Evolutionary conservation across 768 basidiomycete genomes (phyloP).

Genomic region (Lanmaoa pseudosensibilis): DNA sequence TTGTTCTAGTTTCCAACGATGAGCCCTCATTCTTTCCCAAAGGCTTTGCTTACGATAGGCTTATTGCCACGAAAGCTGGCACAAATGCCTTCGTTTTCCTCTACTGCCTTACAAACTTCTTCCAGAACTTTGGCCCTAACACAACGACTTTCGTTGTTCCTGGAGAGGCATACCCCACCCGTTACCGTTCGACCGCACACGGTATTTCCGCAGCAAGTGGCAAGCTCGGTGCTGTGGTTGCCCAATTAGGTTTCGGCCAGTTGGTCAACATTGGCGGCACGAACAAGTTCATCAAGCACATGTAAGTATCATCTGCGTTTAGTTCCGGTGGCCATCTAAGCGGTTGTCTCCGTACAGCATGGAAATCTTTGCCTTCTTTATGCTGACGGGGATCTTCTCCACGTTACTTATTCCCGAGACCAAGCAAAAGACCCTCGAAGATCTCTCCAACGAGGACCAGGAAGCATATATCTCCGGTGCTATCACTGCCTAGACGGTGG

Average conservation of each 20-base stretch:
- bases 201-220: constrained; percentile 84
- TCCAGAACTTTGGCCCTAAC: constrained; percentile 88
- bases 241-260: constrained; percentile 74
- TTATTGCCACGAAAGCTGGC: constrained; percentile 42
- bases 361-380: constrained; percentile 82
- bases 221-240: constrained; percentile 80
- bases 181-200: constrained; percentile 82
- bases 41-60: constrained; percentile 69
- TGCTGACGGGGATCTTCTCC: constrained; percentile 82
- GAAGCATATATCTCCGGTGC: constrained; percentile 49
- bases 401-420: constrained; percentile 82
- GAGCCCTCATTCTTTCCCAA: constrained; percentile 5
- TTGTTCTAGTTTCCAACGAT: background rate
- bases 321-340: background rate
- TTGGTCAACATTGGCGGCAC: constrained; percentile 69
- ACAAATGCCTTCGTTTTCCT: constrained; percentile 73
- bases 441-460: constrained; percentile 72
- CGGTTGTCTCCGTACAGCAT: constrained; percentile 41
- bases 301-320: constrained; percentile 44
- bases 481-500: constrained; percentile 10
- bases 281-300: constrained; percentile 61
- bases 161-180: constrained; percentile 84
- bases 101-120: constrained; percentile 86
- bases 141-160: constrained; percentile 80
- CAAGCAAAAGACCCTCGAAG: constrained; percentile 63